Evolutionary conservation across 441 rosid genomes (phyloP), one percentile per base, ranked within the genome.

Genomic region (Eutrema salsugineum): DNA sequence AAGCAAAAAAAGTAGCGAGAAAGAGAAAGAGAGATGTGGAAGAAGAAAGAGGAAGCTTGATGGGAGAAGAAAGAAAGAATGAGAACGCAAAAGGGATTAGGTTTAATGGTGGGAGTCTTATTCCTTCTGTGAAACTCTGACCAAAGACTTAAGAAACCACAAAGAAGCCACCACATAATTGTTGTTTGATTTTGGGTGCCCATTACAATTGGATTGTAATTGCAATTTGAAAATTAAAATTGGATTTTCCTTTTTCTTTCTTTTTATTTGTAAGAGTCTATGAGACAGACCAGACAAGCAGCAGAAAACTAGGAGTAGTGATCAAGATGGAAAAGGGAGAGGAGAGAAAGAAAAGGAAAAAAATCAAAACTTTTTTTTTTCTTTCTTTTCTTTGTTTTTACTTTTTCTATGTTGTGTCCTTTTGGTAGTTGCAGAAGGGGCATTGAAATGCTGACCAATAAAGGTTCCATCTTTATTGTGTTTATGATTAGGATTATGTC

Each of bases 141-240:
- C 98, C 95, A 73, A 86, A 87, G 85, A 69, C 76, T 88, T 82
- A 81, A 75, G 82, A 85, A 89, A 85, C 83, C 87, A 85, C 87
- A 81, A 86, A 85, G 93, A 87, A 87, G 93, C 96, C 96, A 76
- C 75, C 98, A 87, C 88, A 88, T 85, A 81, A 84, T 78, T 85
- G 72, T 84, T 24, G 72, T 50, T 49, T 81, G 86, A 66, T 71
- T 62, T 68, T 73, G 72, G 54, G 17, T 56, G 66, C 55, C 73
- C 72, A 73, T 73, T 73, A 59, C 32, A 50, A 14, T 14, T 17
- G 10, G 43, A 74, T 80, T 76, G 79, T 79, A 72, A 48, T 48
- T 59, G 14, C 9, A 16, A 61, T 64, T 66, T n/a, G n/a, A n/a
- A 58, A 47, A 38, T 56, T 36, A 12, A 22, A 75, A 27, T 42